A percentile compares a stretch with the other conserved stretches of the same genome.
phyloP scores from a whole-genome alignment of 305 asterid genomes.

The Fraxinus paxiana region DNA sequence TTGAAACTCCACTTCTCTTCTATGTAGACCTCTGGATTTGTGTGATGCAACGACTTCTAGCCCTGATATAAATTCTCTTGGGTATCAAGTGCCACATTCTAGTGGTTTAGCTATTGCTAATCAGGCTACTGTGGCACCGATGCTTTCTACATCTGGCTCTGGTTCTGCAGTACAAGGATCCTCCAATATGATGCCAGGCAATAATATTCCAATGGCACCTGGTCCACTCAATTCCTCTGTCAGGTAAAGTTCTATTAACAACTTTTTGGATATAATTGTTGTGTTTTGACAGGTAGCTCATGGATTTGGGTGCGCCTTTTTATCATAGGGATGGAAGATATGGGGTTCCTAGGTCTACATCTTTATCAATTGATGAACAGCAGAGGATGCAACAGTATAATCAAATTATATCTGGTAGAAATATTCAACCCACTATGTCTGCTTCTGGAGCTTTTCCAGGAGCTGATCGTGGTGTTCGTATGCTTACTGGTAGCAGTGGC shows the following conservation, averaged over 20 bases:
- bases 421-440: slow-evolving; percentile 38
- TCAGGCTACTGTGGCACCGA: slow-evolving; percentile 38
- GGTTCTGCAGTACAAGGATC: slow-evolving; percentile 47
- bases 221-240: slow-evolving; percentile 44
- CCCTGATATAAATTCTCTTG: slow-evolving; percentile 46
- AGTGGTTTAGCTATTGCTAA: slow-evolving; percentile 44
- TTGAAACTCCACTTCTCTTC: slow-evolving; percentile 17
- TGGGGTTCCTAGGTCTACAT: slow-evolving; percentile 50
- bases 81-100: slow-evolving; percentile 55
- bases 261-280: slow-evolving; percentile 12
- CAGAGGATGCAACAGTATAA: slow-evolving; percentile 63
- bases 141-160: slow-evolving; percentile 45
- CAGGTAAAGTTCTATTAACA: slow-evolving; percentile 43
- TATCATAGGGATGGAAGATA: slow-evolving; percentile 50
- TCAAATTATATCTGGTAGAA: slow-evolving; percentile 49
- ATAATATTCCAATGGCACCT: slow-evolving; percentile 46
- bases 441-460: slow-evolving; percentile 54
- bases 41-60: slow-evolving; percentile 46
- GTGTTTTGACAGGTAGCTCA: slow-evolving; percentile 7
- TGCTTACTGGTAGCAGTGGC: slow-evolving; percentile 48
- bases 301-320: slow-evolving; percentile 21
- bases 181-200: slow-evolving; percentile 49
- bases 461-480: slow-evolving; percentile 47
- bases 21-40: slow-evolving; percentile 66
- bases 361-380: slow-evolving; percentile 50